Evolutionary conservation across 2,329 filamentous ascomycete species (phyloP), one percentile per base, ranked within the genome.

Genomic region (Botryotinia narcissicola): DNA sequence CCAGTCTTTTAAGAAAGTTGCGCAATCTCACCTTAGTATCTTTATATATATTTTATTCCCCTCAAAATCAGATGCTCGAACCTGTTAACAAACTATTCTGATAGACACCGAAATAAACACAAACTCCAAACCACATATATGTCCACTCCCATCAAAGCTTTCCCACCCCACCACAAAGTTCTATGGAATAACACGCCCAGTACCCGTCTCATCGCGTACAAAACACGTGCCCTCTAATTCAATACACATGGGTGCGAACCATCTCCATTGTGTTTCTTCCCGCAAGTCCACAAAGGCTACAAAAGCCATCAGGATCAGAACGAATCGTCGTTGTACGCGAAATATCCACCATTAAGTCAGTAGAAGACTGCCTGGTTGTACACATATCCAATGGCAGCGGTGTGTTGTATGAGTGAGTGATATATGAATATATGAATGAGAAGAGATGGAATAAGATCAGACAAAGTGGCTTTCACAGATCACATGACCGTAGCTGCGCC

Each of bases 131-230:
- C 0, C 1, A 51, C 25, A 72, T 25, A 25, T 68, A 42, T 68
- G 18, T 9, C 32, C 29, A 42, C 14, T 20, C 14, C 22, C 54
- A 16, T 42, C 40, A 42, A 14, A 42, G 4, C 29, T 25, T 20
- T 59, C 12, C 54, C 48, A 37, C 14, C 70, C 46, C 9, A 59
- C 42, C 7, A 37, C 5, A 40, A 69, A 74, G 1, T 57, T 63
- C 10, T 70, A 59, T 9, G 62, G 14, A n/a, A 73, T 66, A 16
- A 48, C 70, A 70, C 67, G 60, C 5, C 48, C 73, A 6, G 73
- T 44, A 35, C 64, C 59, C 7, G 59, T 70, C 18, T 48, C 40
- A 66, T 74, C 66, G 5, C 67, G 2, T 14, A 62, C 32, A 20
- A 7, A 40, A 14, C 5, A 4, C 22, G 25, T 22, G 1, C 4